Base-by-base conservation (phyloP, 1,139 yeast species). In the Hemisphaericaspora xylofermentans region DNA sequence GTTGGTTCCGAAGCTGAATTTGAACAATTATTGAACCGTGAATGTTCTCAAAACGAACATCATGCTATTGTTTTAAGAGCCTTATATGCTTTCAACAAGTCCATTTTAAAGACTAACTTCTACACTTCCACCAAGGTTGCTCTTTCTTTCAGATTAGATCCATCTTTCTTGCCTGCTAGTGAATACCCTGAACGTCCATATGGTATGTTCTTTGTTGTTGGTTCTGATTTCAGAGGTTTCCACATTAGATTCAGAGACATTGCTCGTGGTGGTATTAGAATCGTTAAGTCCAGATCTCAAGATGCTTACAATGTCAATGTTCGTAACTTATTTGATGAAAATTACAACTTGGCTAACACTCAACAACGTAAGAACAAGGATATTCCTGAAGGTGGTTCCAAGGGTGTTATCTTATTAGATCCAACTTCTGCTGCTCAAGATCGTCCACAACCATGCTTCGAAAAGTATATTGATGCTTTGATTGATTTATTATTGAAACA, bases 371-470 rank as follows among this genome's bases (percentile, higher is more conserved):
- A 93, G 70, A 93, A 93, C 69, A 93, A 93, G 72, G 98, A 93
- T 71, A 93, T 93, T 45, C 98, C 98, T 34, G 98, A 93, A 74
- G 98, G 98, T 62, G 98, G 98, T 35, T 88, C 98, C 37, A 93
- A 93, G 66, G 98, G 98, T 68, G 98, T 93, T 41, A 87, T 93
- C 45, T 75, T 93, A 56, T 76, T 93, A 52, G 91, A 91, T 60
- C 80, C 82, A 9, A 87, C 86, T 46, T 13, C 24, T 31, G 79
- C 76, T 46, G 88, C 94, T 43, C 95, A 87, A 66, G 86, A 81
- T 39, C 80, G 84, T 60, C 89, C 96, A 36, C 82, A 81, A 54
- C 83, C 88, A 45, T 88, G 96, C 34, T 93, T 93, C 64, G 88
- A 86, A 58, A 94, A 93, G 70, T 93, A 93, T 63, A 84, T 91